These are phyloP conservation scores for Tillandsia leiboldiana DNA, from an alignment of 176 grass and related monocot genomes.

Conservation along the genomic window DNA sequence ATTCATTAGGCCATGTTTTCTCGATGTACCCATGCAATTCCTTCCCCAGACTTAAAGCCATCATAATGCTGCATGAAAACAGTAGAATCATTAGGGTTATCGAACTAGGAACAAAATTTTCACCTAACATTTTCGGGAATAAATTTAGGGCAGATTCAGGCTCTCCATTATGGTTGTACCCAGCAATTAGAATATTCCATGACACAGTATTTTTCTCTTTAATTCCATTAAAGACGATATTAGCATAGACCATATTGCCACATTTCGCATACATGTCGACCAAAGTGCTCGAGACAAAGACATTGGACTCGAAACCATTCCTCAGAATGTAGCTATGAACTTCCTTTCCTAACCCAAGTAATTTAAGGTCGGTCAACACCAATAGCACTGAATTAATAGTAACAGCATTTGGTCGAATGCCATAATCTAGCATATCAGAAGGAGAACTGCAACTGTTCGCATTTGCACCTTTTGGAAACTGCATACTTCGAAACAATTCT, in stretches of 20 bases:
- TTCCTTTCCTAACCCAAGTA: constrained; percentile 44
- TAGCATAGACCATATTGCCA: constrained; percentile 33
- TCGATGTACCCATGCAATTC: constrained; percentile 50
- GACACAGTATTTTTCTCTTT: constrained; percentile 53
- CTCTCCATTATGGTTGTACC: constrained; percentile 41
- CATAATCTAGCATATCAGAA: constrained; percentile 4
- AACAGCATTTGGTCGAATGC: constrained; percentile 39
- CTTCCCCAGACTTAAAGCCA: constrained; percentile 35
- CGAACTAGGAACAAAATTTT: constrained; percentile 33
- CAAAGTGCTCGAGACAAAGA: constrained; percentile 58
- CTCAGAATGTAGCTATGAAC: constrained; percentile 49
- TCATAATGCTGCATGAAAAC: constrained; percentile 41
- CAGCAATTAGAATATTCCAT: constrained; percentile 55
- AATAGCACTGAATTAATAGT: constrained; percentile 52
- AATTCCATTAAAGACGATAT: constrained; percentile 37
- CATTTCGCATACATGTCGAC: constrained; percentile 57
- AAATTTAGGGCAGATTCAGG: constrained; percentile 51
- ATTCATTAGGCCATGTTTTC: constrained; percentile 38
- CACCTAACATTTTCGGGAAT: constrained; percentile 29
- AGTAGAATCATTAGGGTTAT: constrained; percentile 46
- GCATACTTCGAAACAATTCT: constrained; percentile 53
- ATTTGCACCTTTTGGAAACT: constrained; percentile 17
- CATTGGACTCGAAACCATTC: constrained; percentile 44
- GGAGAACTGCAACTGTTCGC: constrained; percentile 22
- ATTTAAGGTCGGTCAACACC: constrained; percentile 40